Percentiles rank a stretch among this genome's conserved stretches.
Evolutionary conservation across 2,329 filamentous ascomycete genomes (phyloP).

Genomic region (Fusarium euwallaceae): DNA sequence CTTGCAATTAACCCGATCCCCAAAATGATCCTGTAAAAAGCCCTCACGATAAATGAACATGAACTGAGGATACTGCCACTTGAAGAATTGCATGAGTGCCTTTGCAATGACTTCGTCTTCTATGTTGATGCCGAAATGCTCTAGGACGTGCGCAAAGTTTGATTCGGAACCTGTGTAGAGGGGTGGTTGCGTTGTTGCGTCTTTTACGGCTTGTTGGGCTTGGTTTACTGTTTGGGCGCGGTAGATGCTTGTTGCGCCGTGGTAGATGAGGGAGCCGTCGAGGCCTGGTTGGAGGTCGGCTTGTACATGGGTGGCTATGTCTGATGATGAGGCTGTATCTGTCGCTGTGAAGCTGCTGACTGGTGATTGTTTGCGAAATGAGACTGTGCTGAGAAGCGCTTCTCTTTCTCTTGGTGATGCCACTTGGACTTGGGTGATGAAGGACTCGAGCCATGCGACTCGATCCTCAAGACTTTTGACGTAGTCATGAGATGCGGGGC

Average conservation of each 20-base stretch:
- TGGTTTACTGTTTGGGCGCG: constrained; percentile 24
- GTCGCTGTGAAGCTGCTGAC: neutral
- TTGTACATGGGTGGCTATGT: neutral
- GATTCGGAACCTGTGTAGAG: constrained; percentile 19
- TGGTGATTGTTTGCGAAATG: constrained; percentile 1
- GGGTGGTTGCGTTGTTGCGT: neutral
- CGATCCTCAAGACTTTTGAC: constrained; percentile 39
- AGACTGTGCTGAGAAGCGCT: constrained; percentile 3
- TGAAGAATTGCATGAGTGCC: constrained; percentile 44
- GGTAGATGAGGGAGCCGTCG: constrained; percentile 32
- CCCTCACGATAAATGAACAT: constrained; percentile 50
- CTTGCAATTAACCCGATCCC: constrained; percentile 29
- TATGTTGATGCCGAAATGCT: constrained; percentile 44
- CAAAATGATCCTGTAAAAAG: constrained; percentile 46
- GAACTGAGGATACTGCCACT: constrained; percentile 50
- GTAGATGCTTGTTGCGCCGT: constrained; percentile 47
- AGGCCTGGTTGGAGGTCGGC: constrained; percentile 19
- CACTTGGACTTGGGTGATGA: constrained; percentile 19
- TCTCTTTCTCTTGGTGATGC: constrained; percentile 22
- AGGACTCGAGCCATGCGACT: constrained; percentile 35
- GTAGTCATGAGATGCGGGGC: constrained; percentile 36
- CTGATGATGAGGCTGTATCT: neutral
- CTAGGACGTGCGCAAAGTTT: constrained; percentile 32
- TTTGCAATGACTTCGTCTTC: constrained; percentile 35
- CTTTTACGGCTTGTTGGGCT: neutral